Base-by-base conservation (phyloP, 495 filamentous ascomycete species). In the Penicillium goetzii region DNA sequence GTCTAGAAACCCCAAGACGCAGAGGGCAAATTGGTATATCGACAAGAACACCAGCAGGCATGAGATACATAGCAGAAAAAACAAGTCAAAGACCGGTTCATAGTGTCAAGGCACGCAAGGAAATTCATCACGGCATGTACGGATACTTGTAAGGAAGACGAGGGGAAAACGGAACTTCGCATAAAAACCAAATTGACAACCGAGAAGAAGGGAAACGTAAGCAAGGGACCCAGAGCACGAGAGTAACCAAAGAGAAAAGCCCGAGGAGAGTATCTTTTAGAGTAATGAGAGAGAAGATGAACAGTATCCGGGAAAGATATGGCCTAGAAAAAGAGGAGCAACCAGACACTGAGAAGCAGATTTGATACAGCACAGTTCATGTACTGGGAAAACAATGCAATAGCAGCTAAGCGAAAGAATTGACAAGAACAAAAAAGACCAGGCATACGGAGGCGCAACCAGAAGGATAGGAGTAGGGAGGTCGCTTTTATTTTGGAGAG, bases 401-500 rank as follows among this genome's bases (percentile, higher is more conserved):
- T 75, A 76, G 58, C 68, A 68, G 66, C 58, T 65, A 68, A 67
- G 54, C 66, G 65, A 72, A 72, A 56, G 60, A 63, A 70, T 65
- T 66, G 69, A 71, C 67, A 70, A 74, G 54, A 67, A 50, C n/a
- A 25, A 21, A 30, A 51, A 32, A 56, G 34, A 52, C 21, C 49
- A 64, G 57, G 61, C 36, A 64, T 38, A 68, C 17, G 61, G 45
- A 66, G 68, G 19, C 30, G 38, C 12, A 50, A 59, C 19, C 68
- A 60, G 59, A 59, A 58, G 64, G 64, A 56, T 64, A 64, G 62
- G 65, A 72, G 72, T 64, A 69, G 68, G 72, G 62, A 74, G 62
- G 67, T 76, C 74, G 76, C 78, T 81, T 80, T 79, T 74, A 75
- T 78, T 74, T 76, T 72, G 69, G 69, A 70, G 69, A 70, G 74